Evolutionary conservation across 1,284 basidiomycete genomes (phyloP).

Genomic region (Leccinum insolens): DNA sequence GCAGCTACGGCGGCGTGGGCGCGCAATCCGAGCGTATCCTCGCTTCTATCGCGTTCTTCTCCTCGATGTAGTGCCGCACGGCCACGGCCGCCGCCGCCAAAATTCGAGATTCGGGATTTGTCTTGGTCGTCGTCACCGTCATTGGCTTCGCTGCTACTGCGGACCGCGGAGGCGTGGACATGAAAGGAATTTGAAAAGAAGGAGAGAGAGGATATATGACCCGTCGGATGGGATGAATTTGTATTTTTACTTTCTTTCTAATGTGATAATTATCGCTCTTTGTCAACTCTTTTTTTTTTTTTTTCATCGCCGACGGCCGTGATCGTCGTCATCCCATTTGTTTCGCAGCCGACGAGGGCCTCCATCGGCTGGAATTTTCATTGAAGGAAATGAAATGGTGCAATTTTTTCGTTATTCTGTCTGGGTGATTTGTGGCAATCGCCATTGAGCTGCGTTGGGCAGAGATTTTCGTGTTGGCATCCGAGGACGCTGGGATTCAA

Average conservation of each 20-base stretch:
- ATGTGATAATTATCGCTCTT: not conserved
- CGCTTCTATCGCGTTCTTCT: slow-evolving; percentile 25
- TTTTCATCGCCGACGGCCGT: not conserved
- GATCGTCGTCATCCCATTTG: not conserved
- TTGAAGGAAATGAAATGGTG: not conserved
- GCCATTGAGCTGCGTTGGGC: not conserved
- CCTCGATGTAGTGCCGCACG: slow-evolving; percentile 3
- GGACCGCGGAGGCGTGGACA: not conserved
- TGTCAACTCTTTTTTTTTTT: not conserved
- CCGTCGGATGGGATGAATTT: not conserved
- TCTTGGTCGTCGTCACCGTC: not conserved
- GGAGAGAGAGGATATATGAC: not conserved
- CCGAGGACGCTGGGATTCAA: not conserved
- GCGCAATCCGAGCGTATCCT: slow-evolving; percentile 12
- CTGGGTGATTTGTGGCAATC: not conserved
- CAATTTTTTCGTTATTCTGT: not conserved
- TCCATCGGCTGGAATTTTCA: no score
- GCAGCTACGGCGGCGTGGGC: slow-evolving; percentile 17
- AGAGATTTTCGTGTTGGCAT: not conserved
- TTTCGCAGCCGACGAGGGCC: not conserved
- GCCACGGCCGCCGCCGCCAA: not conserved
- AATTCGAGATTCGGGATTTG: slow-evolving; percentile 14
- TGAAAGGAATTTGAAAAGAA: not conserved
- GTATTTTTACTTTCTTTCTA: not conserved
- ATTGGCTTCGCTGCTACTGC: not conserved